Evolutionary conservation across 352 stramenopile species (phyloP).

Genomic region (Phytopythium vexans): DNA sequence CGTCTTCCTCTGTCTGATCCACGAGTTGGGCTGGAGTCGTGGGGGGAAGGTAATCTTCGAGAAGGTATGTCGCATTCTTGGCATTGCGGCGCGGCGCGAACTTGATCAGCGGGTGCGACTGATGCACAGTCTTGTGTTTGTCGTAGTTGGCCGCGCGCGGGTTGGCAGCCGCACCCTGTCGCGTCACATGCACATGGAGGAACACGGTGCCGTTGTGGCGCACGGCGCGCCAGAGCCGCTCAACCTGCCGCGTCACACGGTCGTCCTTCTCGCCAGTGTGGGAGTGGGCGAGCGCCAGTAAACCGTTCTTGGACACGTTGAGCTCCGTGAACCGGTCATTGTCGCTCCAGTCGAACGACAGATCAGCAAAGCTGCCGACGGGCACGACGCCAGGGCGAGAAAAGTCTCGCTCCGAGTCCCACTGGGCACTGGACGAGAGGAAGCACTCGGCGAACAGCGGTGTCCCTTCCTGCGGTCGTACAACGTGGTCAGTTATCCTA

Average conservation of each 20-base stretch:
- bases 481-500: not conserved
- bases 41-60: conserved; percentile 24
- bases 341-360: conserved; percentile 71
- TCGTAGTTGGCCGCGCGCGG: conserved; percentile 36
- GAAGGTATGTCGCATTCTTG: conserved; percentile 60
- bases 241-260: conserved; percentile 9
- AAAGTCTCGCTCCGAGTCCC: conserved; percentile 44
- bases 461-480: conserved; percentile 32
- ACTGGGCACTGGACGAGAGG: conserved; percentile 43
- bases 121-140: conserved; percentile 58
- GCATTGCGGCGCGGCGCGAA: conserved; percentile 53
- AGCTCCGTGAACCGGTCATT: conserved; percentile 53
- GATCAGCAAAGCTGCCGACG: conserved; percentile 45
- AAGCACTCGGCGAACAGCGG: conserved; percentile 55
- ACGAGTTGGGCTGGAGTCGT: conserved; percentile 6
- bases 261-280: not conserved
- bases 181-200: conserved; percentile 72
- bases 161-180: conserved; percentile 42
- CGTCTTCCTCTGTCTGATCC: not conserved
- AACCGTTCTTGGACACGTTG: conserved; percentile 34
- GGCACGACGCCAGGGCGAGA: conserved; percentile 20
- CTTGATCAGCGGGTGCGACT: conserved; percentile 57
- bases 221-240: conserved; percentile 29
- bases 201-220: conserved; percentile 57
- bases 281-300: conserved; percentile 9